Percentiles rank a stretch among this genome's conserved stretches.
Conservation (phyloP, 2,329 filamentous ascomycete species). For the Lecanosticta acicola region DNA sequence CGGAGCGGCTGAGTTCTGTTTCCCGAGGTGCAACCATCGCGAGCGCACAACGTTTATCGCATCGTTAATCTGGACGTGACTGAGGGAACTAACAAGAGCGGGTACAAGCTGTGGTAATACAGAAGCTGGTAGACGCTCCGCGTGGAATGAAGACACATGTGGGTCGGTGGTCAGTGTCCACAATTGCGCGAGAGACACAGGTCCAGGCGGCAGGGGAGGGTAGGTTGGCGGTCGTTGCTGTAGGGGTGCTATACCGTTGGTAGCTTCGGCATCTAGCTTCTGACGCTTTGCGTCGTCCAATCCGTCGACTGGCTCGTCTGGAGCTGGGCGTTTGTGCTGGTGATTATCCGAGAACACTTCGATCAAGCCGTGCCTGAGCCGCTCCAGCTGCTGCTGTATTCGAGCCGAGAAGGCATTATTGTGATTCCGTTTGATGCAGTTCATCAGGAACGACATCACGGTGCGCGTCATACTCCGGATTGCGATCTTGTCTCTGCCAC, state of each 20-base stretch:
- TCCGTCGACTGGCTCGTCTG: slow-evolving; percentile 64
- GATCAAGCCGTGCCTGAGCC: slow-evolving; percentile 68
- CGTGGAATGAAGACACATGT: slow-evolving; percentile 73
- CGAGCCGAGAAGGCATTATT: slow-evolving; percentile 67
- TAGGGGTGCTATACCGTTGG: slow-evolving; percentile 19
- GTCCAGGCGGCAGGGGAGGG: slow-evolving; percentile 67
- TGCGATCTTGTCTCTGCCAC: slow-evolving; percentile 68
- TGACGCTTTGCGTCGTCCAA: slow-evolving; percentile 77
- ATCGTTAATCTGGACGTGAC: slow-evolving; percentile 61
- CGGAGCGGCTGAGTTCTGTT: slow-evolving; percentile 26
- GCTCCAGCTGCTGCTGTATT: slow-evolving; percentile 83
- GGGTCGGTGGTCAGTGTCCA: slow-evolving; percentile 78
- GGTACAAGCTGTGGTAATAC: slow-evolving; percentile 77
- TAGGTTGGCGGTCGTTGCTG: slow-evolving; percentile 44
- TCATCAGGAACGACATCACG: slow-evolving; percentile 72
- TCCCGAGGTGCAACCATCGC: slow-evolving; percentile 37
- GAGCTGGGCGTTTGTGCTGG: slow-evolving; percentile 62
- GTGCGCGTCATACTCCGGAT: slow-evolving; percentile 95
- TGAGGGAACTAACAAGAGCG: slow-evolving; percentile 66
- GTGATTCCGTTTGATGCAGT: slow-evolving; percentile 77
- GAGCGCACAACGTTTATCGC: slow-evolving; percentile 59
- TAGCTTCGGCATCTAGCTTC: slow-evolving; percentile 54
- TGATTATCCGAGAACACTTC: slow-evolving; percentile 76
- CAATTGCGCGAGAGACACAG: slow-evolving; percentile 72
- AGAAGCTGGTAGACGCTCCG: slow-evolving; percentile 68